Evolutionary conservation across 2,329 filamentous ascomycete species (phyloP).

Genomic region (Ambrosiella xylebori): DNA sequence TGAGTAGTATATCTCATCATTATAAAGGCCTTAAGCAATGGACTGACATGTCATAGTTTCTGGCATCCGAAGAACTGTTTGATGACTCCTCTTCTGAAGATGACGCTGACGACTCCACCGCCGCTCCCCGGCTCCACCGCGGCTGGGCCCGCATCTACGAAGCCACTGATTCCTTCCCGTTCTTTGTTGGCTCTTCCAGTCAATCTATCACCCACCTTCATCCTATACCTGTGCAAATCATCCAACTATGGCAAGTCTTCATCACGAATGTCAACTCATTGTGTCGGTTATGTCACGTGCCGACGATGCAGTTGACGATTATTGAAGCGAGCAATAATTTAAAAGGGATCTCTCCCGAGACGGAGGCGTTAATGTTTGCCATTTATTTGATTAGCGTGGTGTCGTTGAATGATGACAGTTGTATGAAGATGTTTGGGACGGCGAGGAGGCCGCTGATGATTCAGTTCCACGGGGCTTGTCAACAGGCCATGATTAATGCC

Average conservation of each 20-base stretch:
- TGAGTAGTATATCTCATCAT: conserved; percentile 17
- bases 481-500: conserved; percentile 49
- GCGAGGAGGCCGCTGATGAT: conserved; percentile 32
- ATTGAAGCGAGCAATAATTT: conserved; percentile 43
- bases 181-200: conserved; percentile 31
- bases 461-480: conserved; percentile 39
- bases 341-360: conserved; percentile 25
- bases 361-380: conserved; percentile 52
- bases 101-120: conserved; percentile 20
- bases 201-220: conserved; percentile 30
- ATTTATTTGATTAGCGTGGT: conserved; percentile 43
- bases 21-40: neutral
- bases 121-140: conserved; percentile 37
- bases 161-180: conserved; percentile 39
- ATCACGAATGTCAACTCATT: conserved; percentile 53
- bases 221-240: conserved; percentile 40
- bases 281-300: conserved; percentile 50
- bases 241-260: conserved; percentile 52
- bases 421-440: conserved; percentile 34
- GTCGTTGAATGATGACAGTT: conserved; percentile 40
- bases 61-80: conserved; percentile 29
- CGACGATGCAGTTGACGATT: conserved; percentile 45
- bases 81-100: conserved; percentile 38
- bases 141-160: conserved; percentile 43
- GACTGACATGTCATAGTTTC: conserved; percentile 24